Evolutionary conservation across 352 stramenopile genomes (phyloP).

Genomic region (Phytophthora pistaciae): DNA sequence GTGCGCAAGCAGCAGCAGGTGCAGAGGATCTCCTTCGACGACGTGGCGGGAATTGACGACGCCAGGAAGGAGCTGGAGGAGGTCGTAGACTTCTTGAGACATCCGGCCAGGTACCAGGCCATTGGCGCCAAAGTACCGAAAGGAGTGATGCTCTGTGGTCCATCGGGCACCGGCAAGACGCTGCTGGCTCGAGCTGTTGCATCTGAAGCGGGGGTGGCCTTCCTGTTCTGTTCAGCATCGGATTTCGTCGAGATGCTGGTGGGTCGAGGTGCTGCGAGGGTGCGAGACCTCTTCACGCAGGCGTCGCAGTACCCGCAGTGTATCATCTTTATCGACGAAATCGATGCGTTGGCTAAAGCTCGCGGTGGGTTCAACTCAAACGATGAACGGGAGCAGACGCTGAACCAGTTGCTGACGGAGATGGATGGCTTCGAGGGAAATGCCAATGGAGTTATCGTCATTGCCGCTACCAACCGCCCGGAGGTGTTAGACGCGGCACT

Average conservation of each 20-base stretch:
- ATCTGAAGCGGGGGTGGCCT: conserved; percentile 94
- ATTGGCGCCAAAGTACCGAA: conserved; percentile 95
- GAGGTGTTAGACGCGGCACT: conserved; percentile 97
- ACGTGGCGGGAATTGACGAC: conserved; percentile 95
- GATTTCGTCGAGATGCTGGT: conserved; percentile 99
- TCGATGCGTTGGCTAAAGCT: conserved; percentile 93
- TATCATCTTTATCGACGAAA: conserved; percentile 99
- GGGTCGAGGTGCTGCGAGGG: conserved; percentile 92
- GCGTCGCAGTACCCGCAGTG: conserved; percentile 95
- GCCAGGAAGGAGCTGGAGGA: conserved; percentile 94
- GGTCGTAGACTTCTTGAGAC: conserved; percentile 96
- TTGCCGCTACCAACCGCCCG: conserved; percentile 97
- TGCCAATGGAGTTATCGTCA: conserved; percentile 94
- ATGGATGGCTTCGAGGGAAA: conserved; percentile 95
- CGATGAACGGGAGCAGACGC: conserved; percentile 96
- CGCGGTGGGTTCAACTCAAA: conserved; percentile 92
- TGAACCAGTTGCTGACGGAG: conserved; percentile 94
- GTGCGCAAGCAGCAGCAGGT: conserved; percentile 40
- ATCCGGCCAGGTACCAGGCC: conserved; percentile 91
- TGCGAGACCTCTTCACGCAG: conserved; percentile 95
- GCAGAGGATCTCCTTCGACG: conserved; percentile 88
- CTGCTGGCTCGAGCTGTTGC: conserved; percentile 94
- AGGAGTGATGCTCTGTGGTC: conserved; percentile 94
- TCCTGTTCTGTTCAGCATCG: conserved; percentile 96
- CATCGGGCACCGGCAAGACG: conserved; percentile 96